Evolutionary conservation across 768 basidiomycete species (phyloP), one percentile per base, ranked within the genome.

Genomic region (Zangia roseola): DNA sequence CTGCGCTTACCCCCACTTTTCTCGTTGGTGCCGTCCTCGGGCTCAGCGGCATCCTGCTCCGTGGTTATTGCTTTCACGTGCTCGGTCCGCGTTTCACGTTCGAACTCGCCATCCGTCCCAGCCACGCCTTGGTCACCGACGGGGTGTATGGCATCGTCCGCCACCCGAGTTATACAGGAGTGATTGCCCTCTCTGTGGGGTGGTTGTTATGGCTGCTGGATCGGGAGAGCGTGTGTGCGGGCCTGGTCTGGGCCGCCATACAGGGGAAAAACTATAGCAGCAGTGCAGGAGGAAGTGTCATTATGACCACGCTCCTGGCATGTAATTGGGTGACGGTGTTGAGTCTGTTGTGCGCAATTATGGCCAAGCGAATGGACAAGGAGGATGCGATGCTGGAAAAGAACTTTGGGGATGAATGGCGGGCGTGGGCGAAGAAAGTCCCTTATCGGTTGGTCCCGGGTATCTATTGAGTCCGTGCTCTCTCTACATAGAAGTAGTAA

Each of bases 81-180:
- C 64, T 67, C 37, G 67, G 67, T 9, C 2, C 23, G 0, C 31
- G n/a, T 33, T 67, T 66, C 30, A 68, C 60, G 3, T 62, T 62
- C n/a, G 58, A 68, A 8, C 56, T 68, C 13, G 43, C 52, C 26
- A 52, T 66, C 40, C 57, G 49, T 3, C 47, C 47, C 7, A 12
- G 47, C 2, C 64, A 60, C n/a, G 24, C 40, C 30, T 60, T 70
- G 44, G 50, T 70, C 24, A 69, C 62, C 4, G 7, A 37, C 0
- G 66, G 64, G 1, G 53, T 46, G 17, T 69, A 70, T 50, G 8
- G 52, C 10, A 12, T 60, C 43, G 61, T 70, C 4, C 60, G 69
- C 1, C 69, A 70, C 50, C 69, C 69, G 6, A 59, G 59, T 17
- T 69, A 70, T 35, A 56, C 55, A 1, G 67, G 46, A 3, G 6